Base-by-base conservation (phyloP, 352 stramenopile species). In the Pythium vanterpoolii region DNA sequence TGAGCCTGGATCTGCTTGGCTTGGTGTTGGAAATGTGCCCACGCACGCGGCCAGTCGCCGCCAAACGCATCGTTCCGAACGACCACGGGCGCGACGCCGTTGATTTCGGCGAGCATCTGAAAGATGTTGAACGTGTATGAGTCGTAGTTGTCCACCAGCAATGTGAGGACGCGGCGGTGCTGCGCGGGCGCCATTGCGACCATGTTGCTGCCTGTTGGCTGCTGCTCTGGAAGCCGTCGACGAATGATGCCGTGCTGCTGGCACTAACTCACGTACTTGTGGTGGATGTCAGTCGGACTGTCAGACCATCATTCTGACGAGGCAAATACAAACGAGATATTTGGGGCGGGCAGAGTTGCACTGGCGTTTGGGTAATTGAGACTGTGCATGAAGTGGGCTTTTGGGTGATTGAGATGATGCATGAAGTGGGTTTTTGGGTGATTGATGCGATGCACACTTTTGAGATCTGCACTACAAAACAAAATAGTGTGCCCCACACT, bases 131-230 rank as follows among this genome's bases (percentile, higher is more conserved):
- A 98, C 44, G 96, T 98, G 74, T 98, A 99, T 55, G 92, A 98
- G 82, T 99, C 96, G 62, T 98, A 98, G 76, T 99, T 98, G 82
- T 99, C 96, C 58, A 99, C 95, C 11, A 99, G 83, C 42, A 99
- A 73, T 50, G 85, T 86, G 13, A 59, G 63, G 38, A 90, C 80
- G 31, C 56, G 72, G 39, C 64, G 67, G 27, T 48, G 42, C 27
- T 13, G 39, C 42, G 26, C 40, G 18, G 43, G 53, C 57, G 60
- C 68, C 72, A 60, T 62, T 31, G 67, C 62, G 27, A 78, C 57
- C 66, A 68, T 77, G 14, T 42, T 33, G 38, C 13, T 24, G 31
- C 21, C 24, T 13, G 40, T 42, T 42, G 34, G n/a, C 13, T 36
- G 31, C 6, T 13, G 11, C 6, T 36, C 6, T 13, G 31, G 31